These are phyloP conservation scores for Petasospora fabianii DNA, from an alignment of 1,139 yeast genomes.

Conservation along the genomic window DNA sequence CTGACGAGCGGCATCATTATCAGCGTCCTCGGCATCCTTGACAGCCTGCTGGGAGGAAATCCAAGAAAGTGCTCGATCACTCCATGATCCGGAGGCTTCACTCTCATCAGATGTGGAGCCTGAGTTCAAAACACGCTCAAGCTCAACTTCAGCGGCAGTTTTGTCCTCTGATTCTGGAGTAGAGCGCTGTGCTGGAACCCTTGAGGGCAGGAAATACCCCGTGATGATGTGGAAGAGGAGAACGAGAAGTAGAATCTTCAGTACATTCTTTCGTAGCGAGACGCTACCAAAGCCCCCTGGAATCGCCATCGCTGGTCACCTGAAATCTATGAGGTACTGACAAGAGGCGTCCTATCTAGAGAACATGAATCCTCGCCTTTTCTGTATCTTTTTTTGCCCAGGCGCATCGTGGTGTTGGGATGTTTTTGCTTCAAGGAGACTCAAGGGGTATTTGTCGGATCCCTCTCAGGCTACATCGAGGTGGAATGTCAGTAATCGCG, in stretches of 20 bases:
- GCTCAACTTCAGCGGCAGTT: slow-evolving; percentile 1
- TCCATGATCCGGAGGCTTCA: slow-evolving; percentile 3
- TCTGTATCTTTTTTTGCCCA: no score
- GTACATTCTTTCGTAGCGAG: slow-evolving; percentile 8
- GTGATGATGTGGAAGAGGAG: slow-evolving; percentile 9
- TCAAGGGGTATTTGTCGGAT: no score
- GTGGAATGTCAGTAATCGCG: no score
- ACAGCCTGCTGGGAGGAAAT: slow-evolving; percentile 1
- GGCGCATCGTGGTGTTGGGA: no score
- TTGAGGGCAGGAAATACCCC: slow-evolving; percentile 8
- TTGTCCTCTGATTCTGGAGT: neutral
- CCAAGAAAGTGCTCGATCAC: slow-evolving; percentile 5
- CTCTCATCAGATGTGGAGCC: neutral
- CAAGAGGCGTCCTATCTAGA: no score
- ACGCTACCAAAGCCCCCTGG: slow-evolving; percentile 1
- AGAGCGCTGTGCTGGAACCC: neutral
- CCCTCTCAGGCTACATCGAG: no score
- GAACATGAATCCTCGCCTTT: no score
- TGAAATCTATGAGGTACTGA: no score
- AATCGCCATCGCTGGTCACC: slow-evolving; percentile 1
- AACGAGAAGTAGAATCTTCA: slow-evolving; percentile 6
- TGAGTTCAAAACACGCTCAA: neutral
- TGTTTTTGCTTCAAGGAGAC: no score
- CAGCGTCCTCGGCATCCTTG: neutral
- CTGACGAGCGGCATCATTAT: neutral